Evolutionary conservation across 2,329 filamentous ascomycete species (phyloP).

Genomic region (Aureobasidium lini): DNA sequence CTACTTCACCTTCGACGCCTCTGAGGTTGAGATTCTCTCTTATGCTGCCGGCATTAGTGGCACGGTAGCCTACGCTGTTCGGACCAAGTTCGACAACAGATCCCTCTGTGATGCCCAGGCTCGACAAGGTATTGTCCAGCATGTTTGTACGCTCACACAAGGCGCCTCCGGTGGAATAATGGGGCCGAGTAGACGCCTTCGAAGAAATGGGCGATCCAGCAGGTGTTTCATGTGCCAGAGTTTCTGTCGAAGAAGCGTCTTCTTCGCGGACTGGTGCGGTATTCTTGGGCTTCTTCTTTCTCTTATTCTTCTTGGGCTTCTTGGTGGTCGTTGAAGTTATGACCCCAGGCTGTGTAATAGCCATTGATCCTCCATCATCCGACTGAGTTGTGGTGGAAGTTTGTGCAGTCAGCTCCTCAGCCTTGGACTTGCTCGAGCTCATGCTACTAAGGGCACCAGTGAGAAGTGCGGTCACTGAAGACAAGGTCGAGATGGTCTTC

Average conservation of each 20-base stretch:
- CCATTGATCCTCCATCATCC: not conserved
- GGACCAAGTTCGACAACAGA: not conserved
- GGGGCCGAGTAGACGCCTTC: not conserved
- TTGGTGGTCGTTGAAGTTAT: not conserved
- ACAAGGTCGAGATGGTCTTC: not conserved
- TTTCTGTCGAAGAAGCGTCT: not conserved
- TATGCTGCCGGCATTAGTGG: not conserved
- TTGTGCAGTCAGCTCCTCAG: not conserved
- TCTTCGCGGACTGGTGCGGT: not conserved
- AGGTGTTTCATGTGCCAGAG: not conserved
- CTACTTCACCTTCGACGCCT: not conserved
- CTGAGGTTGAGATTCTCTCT: not conserved
- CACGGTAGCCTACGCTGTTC: not conserved
- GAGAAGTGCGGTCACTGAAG: not conserved
- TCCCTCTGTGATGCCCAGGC: not conserved
- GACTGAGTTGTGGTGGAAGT: not conserved
- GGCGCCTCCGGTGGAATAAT: not conserved
- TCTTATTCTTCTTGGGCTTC: slow-evolving; percentile 2
- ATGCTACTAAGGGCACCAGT: slow-evolving; percentile 4
- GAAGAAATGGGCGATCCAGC: not conserved
- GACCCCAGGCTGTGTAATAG: not conserved
- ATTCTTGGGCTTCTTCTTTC: slow-evolving; percentile 9
- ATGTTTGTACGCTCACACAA: not conserved
- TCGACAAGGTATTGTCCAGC: not conserved
- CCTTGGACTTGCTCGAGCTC: not conserved